These are phyloP conservation scores for Avena eriantha DNA, from an alignment of 176 grass and related monocot genomes.

Conservation along the genomic window DNA sequence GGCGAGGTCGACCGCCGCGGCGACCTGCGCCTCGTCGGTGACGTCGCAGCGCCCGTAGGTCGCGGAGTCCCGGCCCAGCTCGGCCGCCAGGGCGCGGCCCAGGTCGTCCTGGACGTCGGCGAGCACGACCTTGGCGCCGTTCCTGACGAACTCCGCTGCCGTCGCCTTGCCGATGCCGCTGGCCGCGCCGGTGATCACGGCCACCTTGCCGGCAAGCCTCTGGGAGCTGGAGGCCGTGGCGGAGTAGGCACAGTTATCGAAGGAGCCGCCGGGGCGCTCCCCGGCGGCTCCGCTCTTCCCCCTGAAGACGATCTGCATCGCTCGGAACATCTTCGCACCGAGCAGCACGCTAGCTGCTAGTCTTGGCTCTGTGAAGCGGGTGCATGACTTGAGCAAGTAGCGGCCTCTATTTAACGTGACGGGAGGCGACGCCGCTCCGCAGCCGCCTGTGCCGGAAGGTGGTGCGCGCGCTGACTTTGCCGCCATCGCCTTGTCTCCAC, in stretches of 20 bases:
- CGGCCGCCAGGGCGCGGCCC: not conserved
- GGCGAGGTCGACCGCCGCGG: constrained; percentile 58
- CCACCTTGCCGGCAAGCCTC: constrained; percentile 16
- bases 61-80: not conserved
- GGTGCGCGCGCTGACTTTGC: too few relatives aligned
- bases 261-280: too few relatives aligned
- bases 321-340: too few relatives aligned
- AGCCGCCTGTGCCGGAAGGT: too few relatives aligned
- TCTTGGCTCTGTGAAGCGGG: too few relatives aligned
- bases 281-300: too few relatives aligned
- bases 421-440: not conserved
- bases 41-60: constrained; percentile 63
- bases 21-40: constrained; percentile 59
- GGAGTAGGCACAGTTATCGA: not conserved
- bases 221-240: not conserved
- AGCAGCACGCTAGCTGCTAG: too few relatives aligned
- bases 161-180: constrained; percentile 26
- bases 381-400: not conserved
- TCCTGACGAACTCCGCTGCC: not conserved
- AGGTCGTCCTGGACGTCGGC: constrained; percentile 30
- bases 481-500: too few relatives aligned
- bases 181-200: constrained; percentile 12
- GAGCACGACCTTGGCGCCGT: constrained; percentile 16
- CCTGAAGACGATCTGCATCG: too few relatives aligned
- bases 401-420: not conserved